Conservation (phyloP, 805 yeast species). For the Spathaspora hagerdaliae region DNA sequence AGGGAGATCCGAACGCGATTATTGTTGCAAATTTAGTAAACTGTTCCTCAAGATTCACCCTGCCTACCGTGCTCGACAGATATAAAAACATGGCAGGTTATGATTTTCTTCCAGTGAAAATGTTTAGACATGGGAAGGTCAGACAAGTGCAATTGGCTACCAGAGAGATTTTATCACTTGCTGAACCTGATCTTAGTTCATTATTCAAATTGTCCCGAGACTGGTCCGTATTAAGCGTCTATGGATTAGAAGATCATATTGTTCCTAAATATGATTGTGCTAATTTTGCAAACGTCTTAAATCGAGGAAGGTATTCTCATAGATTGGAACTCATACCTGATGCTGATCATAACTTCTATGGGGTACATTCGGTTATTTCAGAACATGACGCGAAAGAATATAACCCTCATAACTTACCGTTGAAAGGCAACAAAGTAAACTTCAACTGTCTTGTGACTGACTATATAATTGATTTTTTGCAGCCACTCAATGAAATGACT, state of each 20-base stretch:
- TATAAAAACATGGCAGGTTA: slow-evolving; percentile 21
- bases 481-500: slow-evolving; percentile 43
- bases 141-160: slow-evolving; percentile 39
- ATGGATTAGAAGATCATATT: slow-evolving; percentile 64
- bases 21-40: slow-evolving; percentile 67
- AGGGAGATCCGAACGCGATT: slow-evolving; percentile 27
- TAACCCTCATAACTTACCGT: slow-evolving; percentile 40
- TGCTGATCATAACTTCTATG: slow-evolving; percentile 84
- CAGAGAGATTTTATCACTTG: slow-evolving; percentile 49
- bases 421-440: slow-evolving; percentile 49
- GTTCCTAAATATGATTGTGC: slow-evolving; percentile 65
- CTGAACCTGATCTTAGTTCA: slow-evolving; percentile 41
- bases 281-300: slow-evolving; percentile 52
- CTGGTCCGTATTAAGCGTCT: slow-evolving; percentile 59
- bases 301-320: slow-evolving; percentile 46
- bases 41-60: slow-evolving; percentile 66
- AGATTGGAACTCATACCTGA: slow-evolving; percentile 52
- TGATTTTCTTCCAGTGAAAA: slow-evolving; percentile 9
- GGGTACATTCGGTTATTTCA: slow-evolving; percentile 35
- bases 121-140: slow-evolving; percentile 49
- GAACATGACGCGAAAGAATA: slow-evolving; percentile 27
- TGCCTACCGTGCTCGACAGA: slow-evolving; percentile 42
- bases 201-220: slow-evolving; percentile 41
- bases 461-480: slow-evolving; percentile 45
- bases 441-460: slow-evolving; percentile 54